Conservation (phyloP, 768 basidiomycete genomes). For the Termitomyces sp. region DNA sequence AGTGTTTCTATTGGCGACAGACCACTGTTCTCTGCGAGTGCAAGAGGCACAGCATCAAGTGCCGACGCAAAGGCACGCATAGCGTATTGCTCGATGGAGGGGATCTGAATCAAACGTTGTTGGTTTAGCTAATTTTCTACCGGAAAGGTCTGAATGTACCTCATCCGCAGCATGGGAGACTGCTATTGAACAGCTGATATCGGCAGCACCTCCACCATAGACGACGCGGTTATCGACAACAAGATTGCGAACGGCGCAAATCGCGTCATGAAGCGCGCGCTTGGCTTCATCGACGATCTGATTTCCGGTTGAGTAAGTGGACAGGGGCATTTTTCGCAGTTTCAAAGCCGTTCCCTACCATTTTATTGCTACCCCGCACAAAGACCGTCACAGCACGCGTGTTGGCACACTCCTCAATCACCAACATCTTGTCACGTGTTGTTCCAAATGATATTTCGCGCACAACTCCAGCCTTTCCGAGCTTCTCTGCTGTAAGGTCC, state of each 20-base stretch:
- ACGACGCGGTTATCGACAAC: conserved; percentile 95
- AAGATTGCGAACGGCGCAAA: conserved; percentile 95
- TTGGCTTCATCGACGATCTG: conserved; percentile 99
- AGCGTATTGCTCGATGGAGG: conserved; percentile 97
- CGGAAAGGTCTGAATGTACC: conserved; percentile 32
- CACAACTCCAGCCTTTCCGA: conserved; percentile 91
- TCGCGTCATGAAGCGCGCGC: conserved; percentile 94
- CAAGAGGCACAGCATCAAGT: conserved; percentile 90
- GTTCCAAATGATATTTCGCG: conserved; percentile 96
- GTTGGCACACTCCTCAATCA: conserved; percentile 98
- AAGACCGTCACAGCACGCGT: conserved; percentile 95
- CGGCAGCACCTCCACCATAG: conserved; percentile 96
- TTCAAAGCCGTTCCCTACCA: conserved; percentile 47
- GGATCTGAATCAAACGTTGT: conserved; percentile 48
- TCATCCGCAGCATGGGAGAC: conserved; percentile 94
- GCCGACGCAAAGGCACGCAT: conserved; percentile 99
- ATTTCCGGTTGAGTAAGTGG: neutral
- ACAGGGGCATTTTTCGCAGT: neutral
- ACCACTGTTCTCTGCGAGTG: conserved; percentile 97
- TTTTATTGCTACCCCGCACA: conserved; percentile 97
- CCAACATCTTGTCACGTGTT: conserved; percentile 98
- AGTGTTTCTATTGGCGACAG: conserved; percentile 94
- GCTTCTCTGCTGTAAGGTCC: conserved; percentile 85
- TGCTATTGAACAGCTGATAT: conserved; percentile 92
- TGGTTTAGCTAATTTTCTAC: neutral